Base-by-base conservation (phyloP, 2,329 filamentous ascomycete genomes). In the Trichoderma endophyticum region DNA sequence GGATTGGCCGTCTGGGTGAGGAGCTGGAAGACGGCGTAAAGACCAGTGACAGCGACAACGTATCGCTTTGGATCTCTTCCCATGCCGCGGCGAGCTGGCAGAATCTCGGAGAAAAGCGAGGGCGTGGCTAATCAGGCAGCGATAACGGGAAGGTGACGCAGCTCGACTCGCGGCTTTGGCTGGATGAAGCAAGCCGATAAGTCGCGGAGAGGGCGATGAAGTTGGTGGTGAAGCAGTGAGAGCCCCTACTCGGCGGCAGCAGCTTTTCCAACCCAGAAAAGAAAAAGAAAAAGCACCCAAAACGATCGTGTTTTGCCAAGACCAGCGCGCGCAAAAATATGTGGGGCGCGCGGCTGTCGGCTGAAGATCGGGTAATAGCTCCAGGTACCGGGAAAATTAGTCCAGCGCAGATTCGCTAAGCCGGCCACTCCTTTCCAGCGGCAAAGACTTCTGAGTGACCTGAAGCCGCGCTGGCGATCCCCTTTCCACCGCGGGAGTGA, bases 31-130 rank as follows among this genome's bases (percentile, higher is more conserved):
- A 82, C 54, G 71, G 79, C 80, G 80, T 81, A 82, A 64, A 80
- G 74, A 73, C 77, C 75, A 61, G 77, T 75, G 75, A 81, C 76
- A 72, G 78, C 75, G 70, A 81, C 72, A 34, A 82, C 76, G 71
- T 79, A 79, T 73, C 78, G 79, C 77, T 81, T 82, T 12, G 82
- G 82, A 77, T 83, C 81, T 76, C 75, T 78, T 77, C 78, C 77
- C 81, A 82, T 82, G 39, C 54, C 74, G 72, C 68, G 43, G 64
- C 70, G 59, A 71, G 24, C 30, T 60, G 24, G 65, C 32, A 43
- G 67, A 62, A n/a, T 43, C 59, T 70, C 51, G 28, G 60, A 30
- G 39, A 32, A 36, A n/a, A 70, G 26, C 9, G 24, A 28, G 14
- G 61, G 43, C 56, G 56, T 63, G 34, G 57, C 24, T 36, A 36